Conservation (phyloP, 2,329 filamentous ascomycete species). For the Ophiostoma tasmaniense region DNA sequence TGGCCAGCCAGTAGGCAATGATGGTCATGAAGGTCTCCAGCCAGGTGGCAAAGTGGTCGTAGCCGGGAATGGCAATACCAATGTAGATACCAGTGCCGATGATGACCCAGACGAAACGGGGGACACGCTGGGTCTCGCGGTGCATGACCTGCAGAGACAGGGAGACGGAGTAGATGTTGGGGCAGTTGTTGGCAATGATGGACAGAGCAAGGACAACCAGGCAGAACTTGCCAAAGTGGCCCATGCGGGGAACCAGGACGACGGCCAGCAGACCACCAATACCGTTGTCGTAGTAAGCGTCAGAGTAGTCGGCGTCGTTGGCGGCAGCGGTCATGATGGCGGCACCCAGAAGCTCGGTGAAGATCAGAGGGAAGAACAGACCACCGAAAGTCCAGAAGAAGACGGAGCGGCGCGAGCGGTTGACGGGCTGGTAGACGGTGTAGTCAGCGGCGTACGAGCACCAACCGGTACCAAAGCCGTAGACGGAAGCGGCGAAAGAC, state of each 20-base stretch:
- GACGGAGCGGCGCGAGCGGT: constrained; percentile 43
- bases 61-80: constrained; percentile 43
- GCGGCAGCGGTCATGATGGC: constrained; percentile 58
- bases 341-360: constrained; percentile 65
- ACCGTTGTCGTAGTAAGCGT: constrained; percentile 30
- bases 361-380: constrained; percentile 61
- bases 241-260: constrained; percentile 36
- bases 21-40: constrained; percentile 34
- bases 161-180: constrained; percentile 33
- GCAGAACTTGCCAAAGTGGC: constrained; percentile 41
- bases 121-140: constrained; percentile 41
- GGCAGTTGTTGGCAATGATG: constrained; percentile 37
- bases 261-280: constrained; percentile 40
- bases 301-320: constrained; percentile 46
- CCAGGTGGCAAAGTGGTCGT: constrained; percentile 27
- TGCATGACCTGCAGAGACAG: constrained; percentile 45
- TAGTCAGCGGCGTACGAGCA: constrained; percentile 50
- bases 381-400: constrained; percentile 63
- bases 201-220: constrained; percentile 38
- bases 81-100: constrained; percentile 52
- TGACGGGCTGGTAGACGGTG: constrained; percentile 45
- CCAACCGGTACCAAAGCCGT: constrained; percentile 63
- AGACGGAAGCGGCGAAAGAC: constrained; percentile 58
- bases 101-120: constrained; percentile 50
- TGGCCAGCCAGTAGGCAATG: constrained; percentile 35